Evolutionary conservation across 176 grass and related monocot species (phyloP).

Genomic region (Hordeum vulgare): MorexV3_pseudomolecules_assembly NC_058521.1:547158068-547158567

Average conservation of each 20-base stretch:
- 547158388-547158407: constrained; percentile 88
- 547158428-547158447: constrained; percentile 68
- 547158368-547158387: constrained; percentile 75
- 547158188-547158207: background rate
- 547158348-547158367: constrained; percentile 74
- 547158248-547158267: constrained; percentile 69
- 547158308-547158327: constrained; percentile 97
- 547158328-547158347: constrained; percentile 95
- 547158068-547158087: too few species aligned
- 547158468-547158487: background rate
- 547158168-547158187: background rate
- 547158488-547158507: background rate
- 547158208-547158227: constrained; percentile 71
- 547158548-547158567: constrained; percentile 4
- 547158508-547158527: constrained; percentile 61
- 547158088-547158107: background rate
- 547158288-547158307: constrained; percentile 95
- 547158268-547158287: constrained; percentile 91
- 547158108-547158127: background rate
- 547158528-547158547: constrained; percentile 42
- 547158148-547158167: background rate
- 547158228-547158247: constrained; percentile 73
- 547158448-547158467: constrained; percentile 72
- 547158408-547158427: constrained; percentile 70
- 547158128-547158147: too few species aligned